Conservation (phyloP, 495 filamentous ascomycete species). For the Immersiella caudata region DNA sequence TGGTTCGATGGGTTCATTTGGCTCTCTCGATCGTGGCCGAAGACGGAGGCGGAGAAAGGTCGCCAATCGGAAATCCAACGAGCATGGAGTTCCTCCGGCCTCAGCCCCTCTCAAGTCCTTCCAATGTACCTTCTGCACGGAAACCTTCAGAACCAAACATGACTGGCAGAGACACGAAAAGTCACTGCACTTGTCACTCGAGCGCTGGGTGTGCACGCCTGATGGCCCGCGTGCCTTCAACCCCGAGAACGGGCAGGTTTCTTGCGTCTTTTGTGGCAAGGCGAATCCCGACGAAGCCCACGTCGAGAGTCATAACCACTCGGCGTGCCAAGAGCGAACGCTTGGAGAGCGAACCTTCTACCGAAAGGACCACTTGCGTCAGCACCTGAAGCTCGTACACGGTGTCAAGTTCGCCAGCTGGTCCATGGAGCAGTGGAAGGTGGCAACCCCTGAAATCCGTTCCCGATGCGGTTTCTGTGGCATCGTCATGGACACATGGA, state of each 20-base stretch:
- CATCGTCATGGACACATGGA: slow-evolving; percentile 63
- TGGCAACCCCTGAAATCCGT: slow-evolving; percentile 56
- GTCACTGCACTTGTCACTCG: slow-evolving; percentile 73
- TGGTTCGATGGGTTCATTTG: slow-evolving; percentile 64
- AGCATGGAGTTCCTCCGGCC: slow-evolving; percentile 20
- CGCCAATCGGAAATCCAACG: slow-evolving; percentile 34
- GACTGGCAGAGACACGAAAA: slow-evolving; percentile 88
- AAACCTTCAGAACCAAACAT: slow-evolving; percentile 79
- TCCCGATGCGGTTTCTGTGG: slow-evolving; percentile 76
- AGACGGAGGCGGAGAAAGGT: slow-evolving; percentile 68
- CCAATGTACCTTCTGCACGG: slow-evolving; percentile 84
- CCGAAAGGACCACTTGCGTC: slow-evolving; percentile 80
- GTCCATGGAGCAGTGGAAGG: slow-evolving; percentile 72
- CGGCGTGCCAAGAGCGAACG: slow-evolving; percentile 66
- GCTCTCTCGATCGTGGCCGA: slow-evolving; percentile 61
- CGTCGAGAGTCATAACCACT: slow-evolving; percentile 71
- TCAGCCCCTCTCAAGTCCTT: slow-evolving; percentile 57
- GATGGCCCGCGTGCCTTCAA: slow-evolving; percentile 59
- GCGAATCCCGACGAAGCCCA: slow-evolving; percentile 62
- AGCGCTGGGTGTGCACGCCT: slow-evolving; percentile 79
- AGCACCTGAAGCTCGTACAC: slow-evolving; percentile 81
- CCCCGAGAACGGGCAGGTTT: slow-evolving; percentile 50
- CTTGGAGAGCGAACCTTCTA: slow-evolving; percentile 72
- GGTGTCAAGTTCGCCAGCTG: slow-evolving; percentile 61
- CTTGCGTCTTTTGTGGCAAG: slow-evolving; percentile 70